Conservation (phyloP, 129 eudicot genomes). For the Oenanthe sinensis region DNA sequence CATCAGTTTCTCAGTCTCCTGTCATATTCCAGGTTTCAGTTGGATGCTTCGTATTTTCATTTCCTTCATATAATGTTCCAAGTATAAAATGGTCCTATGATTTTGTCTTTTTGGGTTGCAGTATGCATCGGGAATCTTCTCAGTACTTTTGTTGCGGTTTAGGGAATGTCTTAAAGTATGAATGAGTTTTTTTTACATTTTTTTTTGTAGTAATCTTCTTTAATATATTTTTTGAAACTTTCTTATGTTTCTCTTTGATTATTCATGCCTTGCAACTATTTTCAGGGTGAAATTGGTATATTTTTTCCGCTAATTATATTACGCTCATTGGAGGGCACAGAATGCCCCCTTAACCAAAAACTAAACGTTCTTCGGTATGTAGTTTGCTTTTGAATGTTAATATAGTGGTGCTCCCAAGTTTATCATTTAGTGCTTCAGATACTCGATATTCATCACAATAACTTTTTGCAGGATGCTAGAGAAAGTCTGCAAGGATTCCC, state of each 20-base stretch:
- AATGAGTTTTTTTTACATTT: constrained; percentile 7
- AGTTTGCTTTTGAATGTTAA: no score
- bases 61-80: not conserved
- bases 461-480: constrained; percentile 67
- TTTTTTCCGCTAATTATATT: constrained; percentile 88
- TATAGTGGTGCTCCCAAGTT: no score
- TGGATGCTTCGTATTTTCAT: constrained; percentile 15
- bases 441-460: not conserved
- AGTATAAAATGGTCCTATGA: not conserved
- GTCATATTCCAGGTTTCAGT: constrained; percentile 66
- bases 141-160: constrained; percentile 75
- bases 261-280: constrained; percentile 11
- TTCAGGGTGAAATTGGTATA: constrained; percentile 89
- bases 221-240: no score
- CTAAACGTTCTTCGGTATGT: constrained; percentile 76
- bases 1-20: constrained; percentile 75
- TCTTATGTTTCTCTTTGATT: not conserved
- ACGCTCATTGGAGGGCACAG: constrained; percentile 70
- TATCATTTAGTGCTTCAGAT: no score
- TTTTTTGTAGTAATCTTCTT: no score
- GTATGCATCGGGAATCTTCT: constrained; percentile 90
- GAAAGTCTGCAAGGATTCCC: constrained; percentile 88
- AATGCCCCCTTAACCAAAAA: constrained; percentile 63
- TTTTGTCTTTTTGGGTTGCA: constrained; percentile 25
- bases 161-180: constrained; percentile 87